These are phyloP conservation scores for Fusarium sp. DNA, from an alignment of 2,329 filamentous ascomycete genomes.

Conservation along the genomic window DNA sequence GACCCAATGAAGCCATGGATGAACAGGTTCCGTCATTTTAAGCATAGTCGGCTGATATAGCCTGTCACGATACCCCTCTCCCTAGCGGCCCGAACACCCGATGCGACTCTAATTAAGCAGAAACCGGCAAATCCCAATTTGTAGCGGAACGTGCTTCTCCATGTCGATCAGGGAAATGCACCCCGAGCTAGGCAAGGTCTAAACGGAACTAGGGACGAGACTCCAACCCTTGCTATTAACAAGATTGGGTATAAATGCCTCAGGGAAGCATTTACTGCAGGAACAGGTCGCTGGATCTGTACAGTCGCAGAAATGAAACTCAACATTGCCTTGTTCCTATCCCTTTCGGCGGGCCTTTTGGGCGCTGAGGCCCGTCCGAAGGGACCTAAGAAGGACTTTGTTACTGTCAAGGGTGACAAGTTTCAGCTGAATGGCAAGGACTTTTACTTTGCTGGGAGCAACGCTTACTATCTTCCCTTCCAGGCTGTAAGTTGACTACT, in stretches of 20 bases:
- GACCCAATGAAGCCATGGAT: neutral
- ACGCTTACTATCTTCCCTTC: conserved; percentile 64
- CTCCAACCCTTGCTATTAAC: neutral
- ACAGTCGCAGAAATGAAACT: conserved; percentile 5
- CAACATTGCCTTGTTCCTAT: neutral
- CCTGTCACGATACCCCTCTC: neutral
- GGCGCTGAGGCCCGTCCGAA: conserved; percentile 2
- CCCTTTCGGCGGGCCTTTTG: neutral
- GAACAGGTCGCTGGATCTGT: neutral
- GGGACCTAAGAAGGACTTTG: conserved; percentile 42
- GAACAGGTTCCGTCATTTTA: conserved; percentile 12
- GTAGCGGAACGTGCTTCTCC: neutral
- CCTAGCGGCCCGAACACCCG: neutral
- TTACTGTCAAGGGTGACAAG: conserved; percentile 32
- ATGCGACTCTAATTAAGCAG: neutral
- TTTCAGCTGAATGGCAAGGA: conserved; percentile 58
- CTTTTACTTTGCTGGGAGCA: conserved; percentile 64
- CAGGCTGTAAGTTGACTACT: neutral
- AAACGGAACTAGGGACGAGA: neutral
- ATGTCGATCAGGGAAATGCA: neutral
- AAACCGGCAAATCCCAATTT: neutral
- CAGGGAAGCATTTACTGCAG: neutral
- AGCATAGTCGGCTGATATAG: neutral
- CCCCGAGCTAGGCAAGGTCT: neutral
- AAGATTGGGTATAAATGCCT: conserved; percentile 2